Evolutionary conservation across 352 stramenopile genomes (phyloP).

Genomic region (Pythium scleroteichum): DNA sequence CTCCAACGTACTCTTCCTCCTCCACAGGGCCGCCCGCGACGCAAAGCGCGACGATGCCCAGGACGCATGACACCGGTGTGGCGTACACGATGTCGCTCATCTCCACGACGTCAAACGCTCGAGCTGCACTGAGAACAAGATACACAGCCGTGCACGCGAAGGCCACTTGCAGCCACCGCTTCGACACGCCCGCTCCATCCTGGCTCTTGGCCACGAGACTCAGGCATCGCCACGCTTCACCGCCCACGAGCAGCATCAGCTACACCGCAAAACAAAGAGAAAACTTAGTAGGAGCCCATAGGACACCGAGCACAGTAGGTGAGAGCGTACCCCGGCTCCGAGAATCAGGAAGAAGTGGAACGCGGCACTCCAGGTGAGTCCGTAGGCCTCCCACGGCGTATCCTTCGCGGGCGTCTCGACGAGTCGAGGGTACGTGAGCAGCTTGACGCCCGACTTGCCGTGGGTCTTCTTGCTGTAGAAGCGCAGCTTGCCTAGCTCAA

Average conservation of each 20-base stretch:
- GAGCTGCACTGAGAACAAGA: constrained; percentile 1
- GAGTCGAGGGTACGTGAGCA: constrained; percentile 19
- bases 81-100: constrained; percentile 13
- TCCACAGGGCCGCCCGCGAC: constrained; percentile 17
- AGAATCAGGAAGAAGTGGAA: constrained; percentile 26
- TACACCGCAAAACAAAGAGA: constrained; percentile 9
- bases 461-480: constrained; percentile 20
- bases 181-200: neutral
- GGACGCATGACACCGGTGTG: neutral
- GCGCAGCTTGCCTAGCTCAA: constrained; percentile 23
- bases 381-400: constrained; percentile 12
- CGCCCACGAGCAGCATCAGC: constrained; percentile 21
- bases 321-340: constrained; percentile 15
- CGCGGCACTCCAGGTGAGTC: constrained; percentile 2
- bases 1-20: constrained; percentile 7
- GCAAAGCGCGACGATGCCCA: constrained; percentile 14
- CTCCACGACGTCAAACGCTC: constrained; percentile 7
- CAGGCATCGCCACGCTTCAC: constrained; percentile 15
- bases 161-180: constrained; percentile 18
- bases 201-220: neutral
- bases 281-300: no score
- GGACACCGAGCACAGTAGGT: no score
- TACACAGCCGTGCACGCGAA: constrained; percentile 15
- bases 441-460: constrained; percentile 20
- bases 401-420: neutral